Evolutionary conservation across 257 asterid genomes (phyloP), one percentile per base, ranked within the genome.

Genomic region (Gentiana dahurica): DNA sequence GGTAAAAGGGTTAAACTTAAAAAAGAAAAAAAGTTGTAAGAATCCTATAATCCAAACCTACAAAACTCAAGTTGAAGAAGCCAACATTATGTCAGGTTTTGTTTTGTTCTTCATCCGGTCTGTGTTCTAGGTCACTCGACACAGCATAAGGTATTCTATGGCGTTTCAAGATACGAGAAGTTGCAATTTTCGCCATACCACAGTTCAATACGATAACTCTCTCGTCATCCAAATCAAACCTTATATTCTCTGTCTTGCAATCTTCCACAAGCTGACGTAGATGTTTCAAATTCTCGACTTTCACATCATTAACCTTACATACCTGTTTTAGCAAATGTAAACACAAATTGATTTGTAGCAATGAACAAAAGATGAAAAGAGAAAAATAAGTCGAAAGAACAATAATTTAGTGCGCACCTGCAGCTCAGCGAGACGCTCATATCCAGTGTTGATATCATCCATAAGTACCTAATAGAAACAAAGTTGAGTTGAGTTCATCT

Each of bases 401-500:
- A 24, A 24, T 24, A 24, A 24, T 24, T 24, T 24, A 24, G 24
- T 24, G 8, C 9, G 51, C 81, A 90, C 98, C 96, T 87, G 98
- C 54, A 87, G 77, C 64, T 91, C 98, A 64, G 96, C 79, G 65
- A 91, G 90, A 39, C 96, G 96, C 82, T 91, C 98, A 47, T 91
- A 91, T 39, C 98, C 98, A 3, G 96, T 77, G 56, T 85, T 91
- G 68, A 87, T 82, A 62, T 91, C 98, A 72, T 91, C 98, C 80
- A 84, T 78, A 55, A 91, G 68, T 41, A 91, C 92, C 98, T 91
- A 75, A 43, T 1, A 32, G 2, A 32, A 32, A 1, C 24, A 57
- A 57, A 57, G 2, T 6, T 41, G 24, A 24, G 24, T 24, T 24
- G 37, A 55, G 8, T 13, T 13, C 15, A 3, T 32, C 24, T 36